A percentile compares a stretch with the other conserved stretches of the same genome.
Conservation (phyloP, 805 yeast species). For the Metschnikowia hibisci region DNA sequence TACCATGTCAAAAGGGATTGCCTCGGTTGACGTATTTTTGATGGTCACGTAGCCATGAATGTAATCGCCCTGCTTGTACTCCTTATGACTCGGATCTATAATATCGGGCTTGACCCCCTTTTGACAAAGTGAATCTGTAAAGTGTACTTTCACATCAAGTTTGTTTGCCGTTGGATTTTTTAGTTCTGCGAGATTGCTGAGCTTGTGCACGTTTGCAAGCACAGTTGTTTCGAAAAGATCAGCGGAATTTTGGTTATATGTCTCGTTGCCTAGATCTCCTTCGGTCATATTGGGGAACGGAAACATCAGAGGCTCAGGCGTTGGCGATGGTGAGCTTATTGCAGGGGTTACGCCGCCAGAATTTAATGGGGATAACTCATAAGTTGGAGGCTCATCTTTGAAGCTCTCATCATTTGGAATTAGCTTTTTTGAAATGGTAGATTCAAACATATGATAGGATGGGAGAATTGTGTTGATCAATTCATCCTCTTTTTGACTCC, state of each 20-base stretch:
- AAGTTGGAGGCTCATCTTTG: slow-evolving; percentile 38
- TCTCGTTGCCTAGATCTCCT: slow-evolving; percentile 6
- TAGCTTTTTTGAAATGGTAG: slow-evolving; percentile 37
- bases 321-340: slow-evolving; percentile 2
- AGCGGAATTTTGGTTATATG: slow-evolving; percentile 14
- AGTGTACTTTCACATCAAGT: slow-evolving; percentile 31
- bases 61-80: slow-evolving; percentile 40
- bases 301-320: slow-evolving; percentile 6
- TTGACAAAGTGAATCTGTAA: slow-evolving; percentile 38
- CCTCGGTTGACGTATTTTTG: slow-evolving; percentile 25
- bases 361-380: slow-evolving; percentile 21
- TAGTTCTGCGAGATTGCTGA: slow-evolving; percentile 29
- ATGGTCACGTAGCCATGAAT: slow-evolving; percentile 43
- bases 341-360: slow-evolving; percentile 19
- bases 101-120: slow-evolving; percentile 34
- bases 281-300: slow-evolving; percentile 15
- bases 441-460: slow-evolving; percentile 43
- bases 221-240: slow-evolving; percentile 38
- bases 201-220: slow-evolving; percentile 39
- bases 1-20: slow-evolving; percentile 42
- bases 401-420: slow-evolving; percentile 38
- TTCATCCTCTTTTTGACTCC: slow-evolving; percentile 22
- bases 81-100: slow-evolving; percentile 30
- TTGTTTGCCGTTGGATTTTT: slow-evolving; percentile 20
- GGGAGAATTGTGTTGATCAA: slow-evolving; percentile 38